phyloP scores from a whole-genome alignment of 116 monocot genomes.

The Zostera marina region DNA sequence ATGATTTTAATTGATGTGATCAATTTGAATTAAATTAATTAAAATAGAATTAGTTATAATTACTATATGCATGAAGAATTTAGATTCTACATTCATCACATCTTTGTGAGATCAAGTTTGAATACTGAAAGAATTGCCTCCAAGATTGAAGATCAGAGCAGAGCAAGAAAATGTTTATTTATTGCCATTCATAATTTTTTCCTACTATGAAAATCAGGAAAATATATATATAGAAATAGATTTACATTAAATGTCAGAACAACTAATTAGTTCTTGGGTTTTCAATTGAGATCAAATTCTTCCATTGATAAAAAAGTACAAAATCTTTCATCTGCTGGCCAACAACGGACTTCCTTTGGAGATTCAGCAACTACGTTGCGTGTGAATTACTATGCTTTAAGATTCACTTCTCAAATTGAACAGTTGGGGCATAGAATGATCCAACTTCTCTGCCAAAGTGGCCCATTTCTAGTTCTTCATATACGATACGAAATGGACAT shows the following conservation, averaged over 20 bases:
- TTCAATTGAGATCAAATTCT: constrained; percentile 35
- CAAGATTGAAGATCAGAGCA: constrained; percentile 57
- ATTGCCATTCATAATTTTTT: constrained; percentile 67
- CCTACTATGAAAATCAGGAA: constrained; percentile 77
- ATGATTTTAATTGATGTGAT: too few relatives aligned
- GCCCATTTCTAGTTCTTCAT: constrained; percentile 55
- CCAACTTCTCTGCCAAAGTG: constrained; percentile 24
- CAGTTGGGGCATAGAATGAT: constrained; percentile 48
- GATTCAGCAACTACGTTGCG: constrained; percentile 72
- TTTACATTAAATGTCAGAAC: too few relatives aligned
- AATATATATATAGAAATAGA: too few relatives aligned
- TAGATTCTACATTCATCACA: too few relatives aligned
- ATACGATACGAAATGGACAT: constrained; percentile 76
- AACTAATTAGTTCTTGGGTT: constrained; percentile 7
- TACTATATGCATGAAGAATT: too few relatives aligned
- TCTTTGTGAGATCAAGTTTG: constrained; percentile 90
- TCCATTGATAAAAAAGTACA: constrained; percentile 76
- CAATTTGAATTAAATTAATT: too few relatives aligned
- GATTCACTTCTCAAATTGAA: constrained; percentile 75
- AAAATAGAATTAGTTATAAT: too few relatives aligned
- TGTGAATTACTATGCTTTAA: constrained; percentile 58
- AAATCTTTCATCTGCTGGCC: constrained; percentile 66
- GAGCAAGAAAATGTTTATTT: constrained; percentile 50
- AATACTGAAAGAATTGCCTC: constrained; percentile 78
- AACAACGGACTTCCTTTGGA: constrained; percentile 77